These are phyloP conservation scores for Spencermartinsiella europaea DNA, from an alignment of 805 yeast species.

Conservation along the genomic window DNA sequence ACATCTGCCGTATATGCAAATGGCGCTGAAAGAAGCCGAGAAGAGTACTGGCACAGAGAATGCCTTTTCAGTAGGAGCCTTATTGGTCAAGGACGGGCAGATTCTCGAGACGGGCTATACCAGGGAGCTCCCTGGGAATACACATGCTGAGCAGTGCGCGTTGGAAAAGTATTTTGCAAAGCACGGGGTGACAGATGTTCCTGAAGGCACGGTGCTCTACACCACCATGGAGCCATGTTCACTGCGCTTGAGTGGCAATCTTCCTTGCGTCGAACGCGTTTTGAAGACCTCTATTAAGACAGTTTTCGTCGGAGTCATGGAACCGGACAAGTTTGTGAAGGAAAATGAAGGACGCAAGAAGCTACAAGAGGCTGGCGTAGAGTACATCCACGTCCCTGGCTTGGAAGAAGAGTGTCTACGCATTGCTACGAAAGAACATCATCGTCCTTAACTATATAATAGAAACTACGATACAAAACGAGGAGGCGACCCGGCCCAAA, in stretches of 20 bases:
- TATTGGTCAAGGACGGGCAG: slow-evolving; percentile 57
- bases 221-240: slow-evolving; percentile 99
- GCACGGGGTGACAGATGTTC: slow-evolving; percentile 40
- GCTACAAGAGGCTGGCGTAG: slow-evolving; percentile 53
- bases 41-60: slow-evolving; percentile 78
- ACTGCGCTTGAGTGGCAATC: slow-evolving; percentile 78
- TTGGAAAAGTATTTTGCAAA: slow-evolving; percentile 59
- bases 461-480: no score
- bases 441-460: no score
- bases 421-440: slow-evolving; percentile 75
- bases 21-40: slow-evolving; percentile 72
- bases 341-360: slow-evolving; percentile 59
- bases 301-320: slow-evolving; percentile 87
- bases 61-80: slow-evolving; percentile 93
- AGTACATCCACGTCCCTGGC: slow-evolving; percentile 78
- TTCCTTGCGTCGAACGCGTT: slow-evolving; percentile 82
- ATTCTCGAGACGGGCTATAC: slow-evolving; percentile 82
- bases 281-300: slow-evolving; percentile 53
- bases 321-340: slow-evolving; percentile 84
- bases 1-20: slow-evolving; percentile 58
- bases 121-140: slow-evolving; percentile 87
- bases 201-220: slow-evolving; percentile 73
- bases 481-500: no score
- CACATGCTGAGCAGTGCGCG: slow-evolving; percentile 97
- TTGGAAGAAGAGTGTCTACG: slow-evolving; percentile 63